Evolutionary conservation across 192 early-diverging fungal genomes (phyloP), one percentile per base, ranked within the genome.

Genomic region (Chytriomyces sp.): DNA sequence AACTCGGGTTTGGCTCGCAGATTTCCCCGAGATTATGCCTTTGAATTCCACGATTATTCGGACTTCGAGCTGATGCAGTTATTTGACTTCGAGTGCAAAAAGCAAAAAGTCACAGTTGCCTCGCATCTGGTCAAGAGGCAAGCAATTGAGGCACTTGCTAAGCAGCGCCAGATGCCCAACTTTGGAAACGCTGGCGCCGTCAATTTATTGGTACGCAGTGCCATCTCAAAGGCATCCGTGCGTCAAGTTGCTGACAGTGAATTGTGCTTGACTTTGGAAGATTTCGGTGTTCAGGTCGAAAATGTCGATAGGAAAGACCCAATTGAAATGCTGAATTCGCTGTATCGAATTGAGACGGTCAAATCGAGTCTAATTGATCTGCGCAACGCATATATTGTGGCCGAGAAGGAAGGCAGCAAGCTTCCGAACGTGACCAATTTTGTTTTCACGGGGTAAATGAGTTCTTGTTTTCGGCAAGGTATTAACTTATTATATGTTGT

Each of bases 131-230:
- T 81, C 17, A 39, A 56, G 26, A 60, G 78, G 39, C 6, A 36
- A 52, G 67, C 58, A 7, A 44, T 79, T 14, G 64, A 77, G 33
- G 41, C 62, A 10, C 58, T 79, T 34, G 36, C 41, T 19, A 78
- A 69, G 72, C 78, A 79, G 53, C 41, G 65, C 22, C 10, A 59
- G 30, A 4, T 80, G 77, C 60, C 78, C 36, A 79, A 79, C 78
- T 79, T 79, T 69, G 78, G 77, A 76, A 79, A 80, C 44, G 78
- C 77, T 7, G 78, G 78, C 17, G 66, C 77, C 6, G 77, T 78
- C 17, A 79, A 78, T 40, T 36, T 39, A 8, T 59, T 78, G 12
- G 7, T 78, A 12, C 25, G 37, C 2, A 78, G 54, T 52, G 77
- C 77, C 17, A 78, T 79, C 12, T 61, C 72, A 5, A 80, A 76